Evolutionary conservation across 2,329 filamentous ascomycete species (phyloP), one percentile per base, ranked within the genome.

Genomic region (Incumbomyces lentus): DNA sequence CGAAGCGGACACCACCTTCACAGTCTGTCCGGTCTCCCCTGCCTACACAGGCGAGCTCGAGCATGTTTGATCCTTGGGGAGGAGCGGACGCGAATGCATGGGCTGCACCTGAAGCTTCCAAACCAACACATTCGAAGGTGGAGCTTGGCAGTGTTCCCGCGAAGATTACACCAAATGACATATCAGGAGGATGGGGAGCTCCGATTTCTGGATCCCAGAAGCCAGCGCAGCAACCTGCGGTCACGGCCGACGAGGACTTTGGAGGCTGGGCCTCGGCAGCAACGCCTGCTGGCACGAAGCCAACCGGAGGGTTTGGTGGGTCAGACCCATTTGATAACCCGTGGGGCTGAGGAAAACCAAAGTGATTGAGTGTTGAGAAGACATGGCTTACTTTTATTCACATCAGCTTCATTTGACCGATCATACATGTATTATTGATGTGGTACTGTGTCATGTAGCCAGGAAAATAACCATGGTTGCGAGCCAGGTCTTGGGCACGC

Each of bases 211-310:
- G 56, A 13, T 52, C 61, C 19, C 46, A 68, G 55, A 54, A 60
- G 47, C 32, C 64, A 58, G 55, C 56, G 60, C 33, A 64, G 62
- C 62, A 64, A 14, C 80, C 86, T 18, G 82, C 83, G 58, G 84
- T 95, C 2, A 75, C 84, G 31, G 84, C 86, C 0, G 90, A 96
- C 58, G 90, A 96, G 64, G 90, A 96, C 61, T 96, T 95, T 68
- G 90, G 90, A 16, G 89, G 90, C 11, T 96, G 90, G 90, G 81
- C 86, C 40, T 93, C 86, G 60, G 79, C 80, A 37, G 70, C 73
- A 36, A 55, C 54, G 35, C 54, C 55, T 26, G 48, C 50, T 17
- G 44, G 45, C 11, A 41, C 45, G 31, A 48, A 48, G 30, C 46
- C 46, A 36, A 26, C 8, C 6, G 49, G 52, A 8, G 55, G 55